phyloP scores from a whole-genome alignment of 129 eudicot genomes.

The Erigeron canadensis region DNA sequence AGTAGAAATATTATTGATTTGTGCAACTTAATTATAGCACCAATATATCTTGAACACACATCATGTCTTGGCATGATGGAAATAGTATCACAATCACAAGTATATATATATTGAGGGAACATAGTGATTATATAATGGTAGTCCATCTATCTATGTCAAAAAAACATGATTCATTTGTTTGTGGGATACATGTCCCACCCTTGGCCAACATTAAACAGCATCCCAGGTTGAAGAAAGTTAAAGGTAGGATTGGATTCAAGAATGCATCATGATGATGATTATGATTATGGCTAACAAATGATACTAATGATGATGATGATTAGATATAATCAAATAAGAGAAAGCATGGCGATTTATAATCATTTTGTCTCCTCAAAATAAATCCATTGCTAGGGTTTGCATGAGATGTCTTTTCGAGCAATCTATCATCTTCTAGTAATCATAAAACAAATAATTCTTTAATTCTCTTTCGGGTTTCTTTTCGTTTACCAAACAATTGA shows the following conservation, averaged over 20 bases:
- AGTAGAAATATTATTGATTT: slow-evolving; percentile 24
- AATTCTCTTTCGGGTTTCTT: slow-evolving; percentile 4
- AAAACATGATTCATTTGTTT: slow-evolving; percentile 33
- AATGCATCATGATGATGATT: slow-evolving; percentile 36
- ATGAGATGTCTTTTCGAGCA: slow-evolving; percentile 36
- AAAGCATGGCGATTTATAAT: slow-evolving; percentile 37
- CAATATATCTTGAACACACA: slow-evolving; percentile 37
- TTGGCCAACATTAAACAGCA: slow-evolving; percentile 44
- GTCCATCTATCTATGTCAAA: slow-evolving; percentile 33
- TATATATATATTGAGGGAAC: slow-evolving; percentile 36
- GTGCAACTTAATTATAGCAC: slow-evolving; percentile 26
- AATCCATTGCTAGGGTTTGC: slow-evolving; percentile 29
- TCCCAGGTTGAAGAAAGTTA: slow-evolving; percentile 42
- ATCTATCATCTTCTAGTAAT: slow-evolving; percentile 36
- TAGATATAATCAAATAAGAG: slow-evolving; percentile 36
- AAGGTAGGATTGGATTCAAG: slow-evolving; percentile 23
- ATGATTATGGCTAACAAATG: slow-evolving; percentile 36
- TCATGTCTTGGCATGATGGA: slow-evolving; percentile 31
- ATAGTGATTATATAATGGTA: slow-evolving; percentile 32
- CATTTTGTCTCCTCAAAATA: slow-evolving; percentile 31
- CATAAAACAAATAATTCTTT: slow-evolving; percentile 28
- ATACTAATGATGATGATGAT: slow-evolving; percentile 42
- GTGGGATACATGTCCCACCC: slow-evolving; percentile 39
- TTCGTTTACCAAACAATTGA: slow-evolving; percentile 20
- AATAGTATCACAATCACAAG: slow-evolving; percentile 10